phyloP scores from a whole-genome alignment of 2,329 filamentous ascomycete species.

The Ophiostoma novo-ulmi region DNA sequence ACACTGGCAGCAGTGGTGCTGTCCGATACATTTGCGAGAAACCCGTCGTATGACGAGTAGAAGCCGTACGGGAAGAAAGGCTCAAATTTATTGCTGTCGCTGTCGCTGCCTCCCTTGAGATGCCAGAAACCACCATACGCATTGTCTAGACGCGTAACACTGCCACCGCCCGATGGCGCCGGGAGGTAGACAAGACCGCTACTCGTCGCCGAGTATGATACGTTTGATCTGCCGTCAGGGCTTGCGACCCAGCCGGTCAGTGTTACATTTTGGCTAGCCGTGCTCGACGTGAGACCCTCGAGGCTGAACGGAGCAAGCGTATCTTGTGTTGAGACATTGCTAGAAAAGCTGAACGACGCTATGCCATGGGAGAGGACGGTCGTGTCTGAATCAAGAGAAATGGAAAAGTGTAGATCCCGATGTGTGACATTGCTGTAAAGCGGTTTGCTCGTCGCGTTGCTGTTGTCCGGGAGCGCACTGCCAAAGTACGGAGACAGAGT shows the following conservation, averaged over 20 bases:
- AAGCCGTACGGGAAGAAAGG: conserved; percentile 44
- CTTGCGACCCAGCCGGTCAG: conserved; percentile 35
- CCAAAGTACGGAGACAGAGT: conserved; percentile 41
- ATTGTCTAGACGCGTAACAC: conserved; percentile 44
- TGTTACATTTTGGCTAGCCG: conserved; percentile 39
- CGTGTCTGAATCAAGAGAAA: conserved; percentile 33
- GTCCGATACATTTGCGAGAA: conserved; percentile 38
- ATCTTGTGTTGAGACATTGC: conserved; percentile 30
- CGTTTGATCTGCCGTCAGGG: conserved; percentile 28
- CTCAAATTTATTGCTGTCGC: conserved; percentile 31
- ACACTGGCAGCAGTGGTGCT: conserved; percentile 31
- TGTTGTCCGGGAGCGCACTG: conserved; percentile 32
- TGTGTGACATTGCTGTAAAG: conserved; percentile 13
- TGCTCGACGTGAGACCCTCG: conserved; percentile 34
- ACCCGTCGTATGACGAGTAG: conserved; percentile 42
- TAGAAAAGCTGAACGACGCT: conserved; percentile 32
- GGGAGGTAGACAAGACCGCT: conserved; percentile 42
- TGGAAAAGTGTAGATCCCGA: conserved; percentile 33
- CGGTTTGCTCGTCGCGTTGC: conserved; percentile 1
- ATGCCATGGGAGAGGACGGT: conserved; percentile 35
- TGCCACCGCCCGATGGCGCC: conserved; percentile 38
- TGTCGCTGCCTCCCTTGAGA: conserved; percentile 31
- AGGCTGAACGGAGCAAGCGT: conserved; percentile 39
- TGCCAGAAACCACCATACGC: conserved; percentile 41
- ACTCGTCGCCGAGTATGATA: conserved; percentile 35